Conservation (phyloP, 441 rosid genomes). For the Dalechampia spathulata region DNA sequence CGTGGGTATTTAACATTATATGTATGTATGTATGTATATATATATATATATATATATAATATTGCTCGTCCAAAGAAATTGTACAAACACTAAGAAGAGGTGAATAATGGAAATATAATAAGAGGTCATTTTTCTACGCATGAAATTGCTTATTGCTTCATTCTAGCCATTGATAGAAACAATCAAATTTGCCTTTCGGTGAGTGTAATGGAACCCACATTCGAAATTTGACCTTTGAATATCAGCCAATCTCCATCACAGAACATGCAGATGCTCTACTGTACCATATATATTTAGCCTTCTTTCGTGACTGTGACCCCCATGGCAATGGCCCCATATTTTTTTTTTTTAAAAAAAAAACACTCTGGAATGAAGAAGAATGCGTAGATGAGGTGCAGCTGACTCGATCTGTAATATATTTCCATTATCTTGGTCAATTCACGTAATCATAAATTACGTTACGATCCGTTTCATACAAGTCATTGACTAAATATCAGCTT, state of each 20-base stretch:
- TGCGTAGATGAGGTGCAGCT: not conserved
- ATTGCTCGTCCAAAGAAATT: no score
- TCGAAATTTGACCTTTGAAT: not conserved
- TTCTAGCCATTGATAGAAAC: not conserved
- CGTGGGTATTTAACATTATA: no score
- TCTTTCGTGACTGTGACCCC: not conserved
- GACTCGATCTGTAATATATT: not conserved
- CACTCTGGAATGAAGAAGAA: no score
- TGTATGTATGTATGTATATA: no score
- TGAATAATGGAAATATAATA: no score
- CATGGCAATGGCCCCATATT: no score
- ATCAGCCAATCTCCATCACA: constrained; percentile 6
- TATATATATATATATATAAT: no score
- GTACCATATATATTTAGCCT: not conserved
- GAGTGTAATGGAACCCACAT: constrained; percentile 11
- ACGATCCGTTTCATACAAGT: not conserved
- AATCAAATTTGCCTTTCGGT: constrained; percentile 13
- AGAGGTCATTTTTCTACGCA: constrained; percentile 13
- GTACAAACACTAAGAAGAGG: no score
- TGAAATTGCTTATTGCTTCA: not conserved
- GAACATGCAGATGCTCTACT: constrained; percentile 4
- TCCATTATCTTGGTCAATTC: not conserved
- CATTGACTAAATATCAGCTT: not conserved
- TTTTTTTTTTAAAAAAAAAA: no score
- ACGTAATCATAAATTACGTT: not conserved